Conservation (phyloP, 345 rosid genomes). For the Melastoma malabathricum region DNA sequence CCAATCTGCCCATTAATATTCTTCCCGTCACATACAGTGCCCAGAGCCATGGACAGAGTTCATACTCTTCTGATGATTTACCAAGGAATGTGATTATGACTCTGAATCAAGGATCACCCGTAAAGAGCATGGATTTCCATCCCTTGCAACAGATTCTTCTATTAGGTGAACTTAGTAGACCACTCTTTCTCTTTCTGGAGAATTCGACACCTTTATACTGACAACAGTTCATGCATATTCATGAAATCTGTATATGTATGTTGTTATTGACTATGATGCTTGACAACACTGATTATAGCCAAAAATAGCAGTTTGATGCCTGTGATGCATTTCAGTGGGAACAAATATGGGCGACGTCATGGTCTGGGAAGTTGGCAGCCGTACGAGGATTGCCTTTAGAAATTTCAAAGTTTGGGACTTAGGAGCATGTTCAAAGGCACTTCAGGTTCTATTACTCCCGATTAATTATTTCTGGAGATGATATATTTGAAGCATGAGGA, state of each 20-base stretch:
- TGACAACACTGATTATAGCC: constrained; percentile 4
- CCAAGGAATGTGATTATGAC: constrained; percentile 51
- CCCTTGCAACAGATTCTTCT: constrained; percentile 55
- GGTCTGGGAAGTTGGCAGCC: constrained; percentile 19
- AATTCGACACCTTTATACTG: background rate
- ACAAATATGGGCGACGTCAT: constrained; percentile 19
- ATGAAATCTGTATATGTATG: constrained; percentile 1
- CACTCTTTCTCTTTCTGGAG: constrained; percentile 1
- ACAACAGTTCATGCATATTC: background rate
- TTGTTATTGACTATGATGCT: constrained; percentile 5
- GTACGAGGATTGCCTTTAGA: constrained; percentile 11
- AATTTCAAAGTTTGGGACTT: constrained; percentile 21
- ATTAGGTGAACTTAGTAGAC: constrained; percentile 29
- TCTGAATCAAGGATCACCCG: constrained; percentile 57
- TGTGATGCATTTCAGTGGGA: constrained; percentile 12
- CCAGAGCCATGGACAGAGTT: constrained; percentile 57
- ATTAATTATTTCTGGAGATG: background rate
- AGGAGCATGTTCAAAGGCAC: constrained; percentile 8
- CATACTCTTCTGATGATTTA: constrained; percentile 60
- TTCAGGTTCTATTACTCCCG: constrained; percentile 13
- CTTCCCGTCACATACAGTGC: constrained; percentile 45
- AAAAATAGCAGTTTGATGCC: background rate
- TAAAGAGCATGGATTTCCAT: constrained; percentile 87
- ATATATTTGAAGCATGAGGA: background rate
- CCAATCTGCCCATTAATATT: constrained; percentile 49